These are phyloP conservation scores for Sugiyamaella neomexicana DNA, from an alignment of 1,139 yeast genomes.

Conservation along the genomic window DNA sequence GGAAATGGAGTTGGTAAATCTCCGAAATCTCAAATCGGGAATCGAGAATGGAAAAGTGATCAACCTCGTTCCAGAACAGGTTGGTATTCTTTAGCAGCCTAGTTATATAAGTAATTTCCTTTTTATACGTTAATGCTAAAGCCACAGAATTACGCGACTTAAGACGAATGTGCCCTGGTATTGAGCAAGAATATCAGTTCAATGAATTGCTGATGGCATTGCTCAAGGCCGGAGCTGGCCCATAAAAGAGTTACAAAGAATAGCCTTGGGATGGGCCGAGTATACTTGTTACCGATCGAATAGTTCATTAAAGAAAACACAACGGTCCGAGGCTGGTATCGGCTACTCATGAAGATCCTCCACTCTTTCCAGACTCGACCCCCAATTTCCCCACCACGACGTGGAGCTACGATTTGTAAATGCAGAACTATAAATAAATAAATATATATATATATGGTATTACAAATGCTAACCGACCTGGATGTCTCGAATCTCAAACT, in stretches of 20 bases:
- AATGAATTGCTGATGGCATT: not conserved
- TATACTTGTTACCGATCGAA: no score
- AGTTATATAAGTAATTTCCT: not conserved
- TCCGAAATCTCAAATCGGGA: conserved; percentile 47
- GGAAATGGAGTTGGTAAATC: conserved; percentile 58
- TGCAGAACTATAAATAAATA: not conserved
- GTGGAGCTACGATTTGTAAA: not conserved
- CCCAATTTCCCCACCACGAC: not conserved
- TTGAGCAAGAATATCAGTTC: not conserved
- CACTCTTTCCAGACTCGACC: not conserved
- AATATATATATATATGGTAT: not conserved
- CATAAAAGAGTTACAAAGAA: no score
- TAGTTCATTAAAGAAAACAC: no score
- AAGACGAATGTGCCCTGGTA: not conserved
- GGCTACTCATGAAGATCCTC: not conserved
- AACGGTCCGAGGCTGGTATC: no score
- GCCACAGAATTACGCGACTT: not conserved
- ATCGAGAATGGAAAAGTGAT: conserved; percentile 58
- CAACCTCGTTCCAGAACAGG: conserved; percentile 46
- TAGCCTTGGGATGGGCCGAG: no score
- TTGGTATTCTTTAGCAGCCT: conserved; percentile 7
- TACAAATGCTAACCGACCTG: conserved; percentile 21
- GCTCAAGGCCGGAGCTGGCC: no score
- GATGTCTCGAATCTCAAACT: conserved; percentile 18
- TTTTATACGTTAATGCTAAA: no score